Base-by-base conservation (phyloP, 768 basidiomycete genomes). In the Lentinula aciculospora region DNA sequence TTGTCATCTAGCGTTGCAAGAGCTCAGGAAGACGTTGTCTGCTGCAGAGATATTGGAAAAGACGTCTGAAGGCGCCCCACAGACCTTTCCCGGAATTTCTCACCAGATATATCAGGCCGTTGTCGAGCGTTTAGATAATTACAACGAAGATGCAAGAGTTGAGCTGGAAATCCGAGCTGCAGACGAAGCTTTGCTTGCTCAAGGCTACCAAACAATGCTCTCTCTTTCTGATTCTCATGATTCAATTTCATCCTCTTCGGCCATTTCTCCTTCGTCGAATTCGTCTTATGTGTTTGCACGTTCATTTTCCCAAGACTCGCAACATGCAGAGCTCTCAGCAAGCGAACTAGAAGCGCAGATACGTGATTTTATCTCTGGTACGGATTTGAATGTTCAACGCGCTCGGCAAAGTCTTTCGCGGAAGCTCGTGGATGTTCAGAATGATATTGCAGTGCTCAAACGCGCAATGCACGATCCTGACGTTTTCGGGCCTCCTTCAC, bases 161-260 rank as follows among this genome's bases (percentile, higher is more conserved):
- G 91, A 93, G 66, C 72, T 94, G 21, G 91, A 93, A 71, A 92
- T 93, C 39, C 81, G 83, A 23, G 72, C 85, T 9, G 80, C 86
- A 2, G 91, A 94, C 65, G 89, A 89, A 61, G 78, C 76, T 10
- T 76, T 92, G 13, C 74, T 86, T 0, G 73, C 75, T 6, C 77
- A 76, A 7, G 89, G 89, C 3, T 92, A 84, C 59, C 82, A 85
- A 62, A 83, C 86, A 0, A 67, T 91, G n/a, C 71, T 92, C 12
- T 71, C 74, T 15, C 74, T 91, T 3, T 80, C 81, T 23, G 81
- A 15, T 34, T 37, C 53, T 23, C 81, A 81, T 21, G 81, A 19
- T 12, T 6, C 23, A 31, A 13, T 27, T 27, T 23, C 19, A 9
- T 58, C 61, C 1, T 57, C 48, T 13, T 39, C 44, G 28, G 23